Base-by-base conservation (phyloP, 116 monocot species). In the Iris pallida region DNA sequence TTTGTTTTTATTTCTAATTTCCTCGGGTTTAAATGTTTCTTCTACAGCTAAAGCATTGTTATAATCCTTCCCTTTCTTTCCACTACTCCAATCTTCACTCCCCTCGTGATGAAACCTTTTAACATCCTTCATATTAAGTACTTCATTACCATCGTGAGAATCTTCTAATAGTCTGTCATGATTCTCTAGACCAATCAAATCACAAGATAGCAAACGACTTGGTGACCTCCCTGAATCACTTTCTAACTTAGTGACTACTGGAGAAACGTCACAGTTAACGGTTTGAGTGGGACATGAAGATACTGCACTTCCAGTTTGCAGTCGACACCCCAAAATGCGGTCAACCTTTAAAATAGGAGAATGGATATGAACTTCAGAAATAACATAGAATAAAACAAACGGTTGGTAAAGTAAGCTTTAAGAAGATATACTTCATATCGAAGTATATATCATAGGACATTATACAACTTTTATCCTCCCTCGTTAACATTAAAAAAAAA, bases 241-340 rank as follows among this genome's bases (percentile, higher is more conserved):
- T 45, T 3, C 61, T 58, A 40, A 59, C 10, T 73, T 64, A 55
- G 18, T 5, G 44, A 66, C 48, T 66, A 65, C 58, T 45, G 65
- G 13, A 65, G 64, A 65, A 78, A 45, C 53, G 51, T 48, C 54
- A 57, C 63, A 19, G 40, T 53, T 66, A 14, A 53, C 61, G 62
- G 16, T 61, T 60, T 68, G 55, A 64, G 16, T 47, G 16, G 59
- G 14, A 68, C 45, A 67, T 41, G 63, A 60, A 47, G 80, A 74
- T 11, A 57, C 76, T n/a, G 20, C 48, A 12, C 30, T 64, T 57
- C 15, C 69, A 57, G 56, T 55, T 75, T 75, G 85, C 44, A 92
- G 45, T 45, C 90, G 82, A 71, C 97, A 93, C 20, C 97, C 97
- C 63, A 93, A 76, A 58, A 98, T 81, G 18, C 97, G 87, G 63